Evolutionary conservation across 768 basidiomycete species (phyloP).

Genomic region (Podaxis rugospora): DNA sequence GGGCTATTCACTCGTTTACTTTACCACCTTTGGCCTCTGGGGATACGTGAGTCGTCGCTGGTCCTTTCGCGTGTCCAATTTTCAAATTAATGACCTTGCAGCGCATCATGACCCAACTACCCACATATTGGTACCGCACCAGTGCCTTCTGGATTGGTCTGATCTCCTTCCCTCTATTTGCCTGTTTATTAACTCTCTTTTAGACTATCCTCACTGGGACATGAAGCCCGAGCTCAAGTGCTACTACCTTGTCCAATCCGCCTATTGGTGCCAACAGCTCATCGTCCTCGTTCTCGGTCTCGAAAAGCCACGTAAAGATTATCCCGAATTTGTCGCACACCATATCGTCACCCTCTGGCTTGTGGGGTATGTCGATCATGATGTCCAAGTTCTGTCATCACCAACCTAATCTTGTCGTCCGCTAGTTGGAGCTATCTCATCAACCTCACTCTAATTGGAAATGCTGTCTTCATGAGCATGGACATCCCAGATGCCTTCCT

Average conservation of each 20-base stretch:
- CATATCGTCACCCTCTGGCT: conserved; percentile 95
- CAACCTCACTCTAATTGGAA: conserved; percentile 85
- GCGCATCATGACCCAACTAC: conserved; percentile 79
- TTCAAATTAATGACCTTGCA: conserved; percentile 23
- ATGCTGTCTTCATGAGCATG: conserved; percentile 94
- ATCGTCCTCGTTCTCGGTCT: conserved; percentile 78
- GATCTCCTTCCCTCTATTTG: background rate
- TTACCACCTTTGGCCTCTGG: conserved; percentile 60
- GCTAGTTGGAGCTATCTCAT: conserved; percentile 77
- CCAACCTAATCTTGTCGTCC: conserved; percentile 5
- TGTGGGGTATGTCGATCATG: conserved; percentile 55
- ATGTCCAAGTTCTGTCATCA: background rate
- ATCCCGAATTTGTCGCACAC: conserved; percentile 79
- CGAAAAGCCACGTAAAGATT: conserved; percentile 95
- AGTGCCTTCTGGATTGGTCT: conserved; percentile 81
- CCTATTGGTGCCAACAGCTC: conserved; percentile 95
- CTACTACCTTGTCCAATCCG: conserved; percentile 90
- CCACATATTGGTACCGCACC: conserved; percentile 84
- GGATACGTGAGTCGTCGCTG: conserved; percentile 61
- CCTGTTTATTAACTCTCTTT: background rate
- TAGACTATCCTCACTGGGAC: conserved; percentile 87
- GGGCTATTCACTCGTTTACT: conserved; percentile 83
- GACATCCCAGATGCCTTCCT: conserved; percentile 90
- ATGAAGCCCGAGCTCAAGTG: conserved; percentile 82
- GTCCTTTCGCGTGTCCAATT: background rate